Evolutionary conservation across 805 yeast genomes (phyloP), one percentile per base, ranked within the genome.

Genomic region (Metschnikowia noctiluminum): DNA sequence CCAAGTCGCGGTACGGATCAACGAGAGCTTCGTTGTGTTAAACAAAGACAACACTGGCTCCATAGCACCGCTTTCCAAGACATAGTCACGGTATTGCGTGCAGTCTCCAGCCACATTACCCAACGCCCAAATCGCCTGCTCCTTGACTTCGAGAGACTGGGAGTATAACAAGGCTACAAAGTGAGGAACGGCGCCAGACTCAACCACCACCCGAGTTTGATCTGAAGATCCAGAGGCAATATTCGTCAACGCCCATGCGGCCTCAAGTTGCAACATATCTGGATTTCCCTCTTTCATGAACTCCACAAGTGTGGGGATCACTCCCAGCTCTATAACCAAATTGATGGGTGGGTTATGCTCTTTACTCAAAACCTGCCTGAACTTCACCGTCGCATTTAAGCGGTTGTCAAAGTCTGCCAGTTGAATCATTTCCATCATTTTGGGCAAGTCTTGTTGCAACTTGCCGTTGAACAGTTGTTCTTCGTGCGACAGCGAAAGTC

Each of bases 71-170:
- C 89, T 85, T 38, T 78, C 71, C 58, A 94, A 76, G 40, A 94
- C 98, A 60, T 79, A 85, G 72, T 94, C 98, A 73, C 99, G 84
- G 76, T 83, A 89, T 38, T 78, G 74, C 8, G 97, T 80, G 13
- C 96, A 89, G 67, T 94, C 99, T 69, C 99, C 99, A 28, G 99
- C 98, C 66, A 94, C 96, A 66, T 94, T 94, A 71, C 99, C 99
- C 57, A 94, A 76, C 28, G 99, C 98, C 99, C 99, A 94, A 59
- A 94, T 92, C 12, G 98, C 98, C 73, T 94, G 99, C 70, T 94
- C 99, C 70, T 89, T 89, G 49, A 94, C 97, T 64, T 94, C 98
- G 50, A 84, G 75, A 38, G 95, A 88, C 50, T 81, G 81, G 3
- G 96, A 87, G 60, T 81, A 79, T 59, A 94, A 77, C 58, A 94